Evolutionary conservation across 2,329 filamentous ascomycete genomes (phyloP).

Genomic region (Trichocomaceae sp.): DNA sequence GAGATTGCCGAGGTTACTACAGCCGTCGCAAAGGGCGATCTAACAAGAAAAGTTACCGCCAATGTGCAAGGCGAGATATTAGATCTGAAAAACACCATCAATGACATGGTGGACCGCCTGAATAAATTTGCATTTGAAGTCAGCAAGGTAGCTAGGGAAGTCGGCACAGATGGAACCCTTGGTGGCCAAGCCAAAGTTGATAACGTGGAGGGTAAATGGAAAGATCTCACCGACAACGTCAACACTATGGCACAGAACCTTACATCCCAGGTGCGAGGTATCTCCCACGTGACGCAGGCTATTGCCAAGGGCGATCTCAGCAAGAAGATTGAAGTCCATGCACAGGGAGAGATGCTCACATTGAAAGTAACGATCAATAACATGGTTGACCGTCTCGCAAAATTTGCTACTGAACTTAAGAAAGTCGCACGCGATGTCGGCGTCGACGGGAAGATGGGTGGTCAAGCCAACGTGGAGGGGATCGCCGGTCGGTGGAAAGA

Average conservation of each 20-base stretch:
- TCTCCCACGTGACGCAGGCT: conserved; percentile 84
- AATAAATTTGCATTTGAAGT: conserved; percentile 57
- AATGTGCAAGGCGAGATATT: conserved; percentile 87
- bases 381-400: conserved; percentile 88
- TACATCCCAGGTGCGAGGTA: conserved; percentile 65
- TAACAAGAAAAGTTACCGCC: conserved; percentile 88
- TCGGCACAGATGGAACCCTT: conserved; percentile 54
- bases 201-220: conserved; percentile 58
- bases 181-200: conserved; percentile 55
- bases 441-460: conserved; percentile 93
- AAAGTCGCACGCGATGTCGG: conserved; percentile 89
- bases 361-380: conserved; percentile 94
- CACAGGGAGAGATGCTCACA: conserved; percentile 83
- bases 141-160: conserved; percentile 55
- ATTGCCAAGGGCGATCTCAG: conserved; percentile 92
- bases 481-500: conserved; percentile 92
- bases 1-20: conserved; percentile 94
- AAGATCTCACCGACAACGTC: conserved; percentile 57
- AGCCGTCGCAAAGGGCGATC: conserved; percentile 81
- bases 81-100: conserved; percentile 80
- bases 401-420: conserved; percentile 91
- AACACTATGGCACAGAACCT: conserved; percentile 58
- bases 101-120: conserved; percentile 56
- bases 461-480: conserved; percentile 86
- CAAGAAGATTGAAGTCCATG: conserved; percentile 86